Percentiles rank a stretch among this genome's conserved stretches.
Evolutionary conservation across 2,329 filamentous ascomycete genomes (phyloP).

Genomic region (Penicillium sumatraense): DNA sequence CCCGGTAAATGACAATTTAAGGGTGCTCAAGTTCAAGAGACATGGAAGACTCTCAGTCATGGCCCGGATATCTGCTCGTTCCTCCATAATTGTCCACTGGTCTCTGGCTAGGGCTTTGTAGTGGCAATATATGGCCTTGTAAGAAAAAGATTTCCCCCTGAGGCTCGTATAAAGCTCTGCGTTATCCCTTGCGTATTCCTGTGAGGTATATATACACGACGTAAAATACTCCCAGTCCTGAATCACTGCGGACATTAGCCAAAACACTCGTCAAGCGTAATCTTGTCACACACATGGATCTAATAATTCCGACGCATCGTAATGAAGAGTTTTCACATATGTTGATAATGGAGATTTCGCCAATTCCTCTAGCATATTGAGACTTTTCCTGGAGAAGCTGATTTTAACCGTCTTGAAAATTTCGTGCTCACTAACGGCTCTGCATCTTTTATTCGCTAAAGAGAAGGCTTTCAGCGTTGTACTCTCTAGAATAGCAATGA

Average conservation of each 20-base stretch:
- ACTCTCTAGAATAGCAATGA: neutral
- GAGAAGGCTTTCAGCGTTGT: neutral
- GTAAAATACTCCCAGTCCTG: neutral
- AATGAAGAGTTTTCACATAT: neutral
- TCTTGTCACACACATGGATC: neutral
- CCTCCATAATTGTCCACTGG: neutral
- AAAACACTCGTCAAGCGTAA: neutral
- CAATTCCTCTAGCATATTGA: neutral
- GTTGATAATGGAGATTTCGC: neutral
- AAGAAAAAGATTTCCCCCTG: neutral
- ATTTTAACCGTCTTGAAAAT: neutral
- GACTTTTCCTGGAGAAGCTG: neutral
- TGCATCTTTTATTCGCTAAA: neutral
- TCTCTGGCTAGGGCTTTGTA: neutral
- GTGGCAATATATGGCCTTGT: neutral
- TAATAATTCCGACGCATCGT: neutral
- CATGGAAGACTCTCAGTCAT: neutral
- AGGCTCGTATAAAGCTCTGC: neutral
- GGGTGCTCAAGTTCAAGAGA: neutral
- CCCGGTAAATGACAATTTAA: neutral
- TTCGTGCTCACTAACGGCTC: neutral
- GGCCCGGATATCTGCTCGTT: neutral
- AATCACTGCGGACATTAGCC: neutral
- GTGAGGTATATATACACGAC: neutral
- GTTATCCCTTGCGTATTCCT: neutral